A percentile compares a stretch with the other conserved stretches of the same genome.
phyloP scores from a whole-genome alignment of 1,284 basidiomycete genomes.

The Trametes versicolor region DNA sequence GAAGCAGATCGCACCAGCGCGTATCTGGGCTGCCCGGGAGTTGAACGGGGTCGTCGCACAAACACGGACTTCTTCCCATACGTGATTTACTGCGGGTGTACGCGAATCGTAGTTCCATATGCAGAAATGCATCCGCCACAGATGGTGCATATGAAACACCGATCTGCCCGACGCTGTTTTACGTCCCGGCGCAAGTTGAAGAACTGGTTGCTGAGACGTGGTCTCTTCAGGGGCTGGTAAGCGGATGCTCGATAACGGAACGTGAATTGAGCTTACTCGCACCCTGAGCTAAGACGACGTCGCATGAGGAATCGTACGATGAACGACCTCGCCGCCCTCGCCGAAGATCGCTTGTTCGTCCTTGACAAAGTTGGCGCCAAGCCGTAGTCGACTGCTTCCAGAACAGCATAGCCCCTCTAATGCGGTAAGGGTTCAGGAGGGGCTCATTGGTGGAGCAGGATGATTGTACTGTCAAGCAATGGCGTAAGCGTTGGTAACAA shows the following conservation, averaged over 20 bases:
- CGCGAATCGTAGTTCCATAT: neutral
- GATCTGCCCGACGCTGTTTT: neutral
- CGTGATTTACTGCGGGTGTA: conserved; percentile 12
- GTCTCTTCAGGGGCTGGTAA: neutral
- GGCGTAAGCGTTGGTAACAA: conserved; percentile 17
- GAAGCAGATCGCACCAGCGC: conserved; percentile 22
- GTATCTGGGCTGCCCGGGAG: conserved; percentile 15
- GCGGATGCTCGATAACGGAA: neutral
- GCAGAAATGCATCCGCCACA: neutral
- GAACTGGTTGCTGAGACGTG: too few species aligned
- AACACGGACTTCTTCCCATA: neutral
- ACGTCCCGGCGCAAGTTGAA: neutral
- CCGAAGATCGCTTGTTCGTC: neutral
- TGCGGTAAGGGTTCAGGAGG: neutral
- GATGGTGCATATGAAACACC: neutral
- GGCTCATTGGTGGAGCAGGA: neutral
- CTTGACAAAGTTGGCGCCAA: neutral
- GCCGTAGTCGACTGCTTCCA: neutral
- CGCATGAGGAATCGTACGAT: neutral
- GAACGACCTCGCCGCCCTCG: neutral
- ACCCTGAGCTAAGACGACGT: neutral
- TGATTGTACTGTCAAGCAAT: conserved; percentile 9
- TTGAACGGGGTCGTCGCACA: neutral
- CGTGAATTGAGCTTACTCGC: neutral
- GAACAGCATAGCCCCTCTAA: neutral